Evolutionary conservation across 2,329 filamentous ascomycete species (phyloP).

Genomic region (Cyclaneusma minus): DNA sequence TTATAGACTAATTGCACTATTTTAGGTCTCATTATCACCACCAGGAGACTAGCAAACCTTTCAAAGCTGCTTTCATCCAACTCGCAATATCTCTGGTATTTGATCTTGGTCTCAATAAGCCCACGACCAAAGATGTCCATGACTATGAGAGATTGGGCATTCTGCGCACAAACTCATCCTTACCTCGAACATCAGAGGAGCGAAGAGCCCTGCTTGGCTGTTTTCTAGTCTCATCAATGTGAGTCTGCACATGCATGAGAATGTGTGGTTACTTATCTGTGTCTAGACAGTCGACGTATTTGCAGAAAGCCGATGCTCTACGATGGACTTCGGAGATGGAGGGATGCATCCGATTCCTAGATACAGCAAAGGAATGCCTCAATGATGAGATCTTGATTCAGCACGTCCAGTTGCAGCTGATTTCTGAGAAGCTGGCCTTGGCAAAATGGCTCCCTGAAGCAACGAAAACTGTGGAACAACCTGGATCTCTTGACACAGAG

Average conservation of each 20-base stretch:
- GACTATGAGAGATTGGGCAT: conserved; percentile 6
- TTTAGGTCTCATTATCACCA: conserved; percentile 22
- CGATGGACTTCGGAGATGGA: conserved; percentile 44
- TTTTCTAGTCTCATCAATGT: conserved; percentile 27
- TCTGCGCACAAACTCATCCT: conserved; percentile 2
- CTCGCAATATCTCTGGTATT: conserved; percentile 6
- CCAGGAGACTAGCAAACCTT: too few relatives aligned
- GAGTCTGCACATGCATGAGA: conserved; percentile 7
- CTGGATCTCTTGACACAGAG: background rate
- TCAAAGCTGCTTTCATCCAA: too few relatives aligned
- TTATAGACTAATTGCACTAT: conserved; percentile 4
- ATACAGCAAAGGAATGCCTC: conserved; percentile 27
- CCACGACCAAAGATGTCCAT: conserved; percentile 2
- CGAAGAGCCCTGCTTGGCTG: conserved; percentile 30
- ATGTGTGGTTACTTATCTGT: conserved; percentile 10
- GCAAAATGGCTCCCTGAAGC: background rate
- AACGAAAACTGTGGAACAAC: background rate
- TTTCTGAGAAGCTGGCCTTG: conserved; percentile 11
- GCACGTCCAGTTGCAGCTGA: conserved; percentile 20
- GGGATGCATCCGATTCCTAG: conserved; percentile 33
- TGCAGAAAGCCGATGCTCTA: conserved; percentile 33
- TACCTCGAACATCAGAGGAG: conserved; percentile 29
- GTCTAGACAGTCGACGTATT: conserved; percentile 21
- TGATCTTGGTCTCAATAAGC: conserved; percentile 8
- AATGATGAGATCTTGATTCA: conserved; percentile 32